Evolutionary conservation across 2,329 filamentous ascomycete genomes (phyloP), one percentile per base, ranked within the genome.

Genomic region (Apiospora marii): DNA sequence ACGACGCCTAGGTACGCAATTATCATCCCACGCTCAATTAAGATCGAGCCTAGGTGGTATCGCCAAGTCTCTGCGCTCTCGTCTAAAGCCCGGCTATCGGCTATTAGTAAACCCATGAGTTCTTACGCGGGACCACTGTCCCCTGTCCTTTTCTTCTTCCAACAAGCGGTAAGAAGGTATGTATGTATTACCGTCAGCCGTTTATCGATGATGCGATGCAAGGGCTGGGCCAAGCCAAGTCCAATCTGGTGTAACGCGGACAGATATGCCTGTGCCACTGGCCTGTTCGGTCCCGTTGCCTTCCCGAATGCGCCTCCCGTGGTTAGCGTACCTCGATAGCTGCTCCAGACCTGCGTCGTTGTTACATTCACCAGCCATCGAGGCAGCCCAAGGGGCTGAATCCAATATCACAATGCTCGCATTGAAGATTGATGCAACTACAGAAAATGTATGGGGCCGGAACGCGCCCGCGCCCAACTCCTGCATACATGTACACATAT

Each of bases 171-270:
- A 64, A 64, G 27, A 30, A 30, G 27, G 58, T 12, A 51, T 8
- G 4, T 3, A 51, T 14, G n/a, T 27, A 51, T 13, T 51, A 5
- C 48, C 6, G 22, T n/a, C 6, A 48, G 8, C 53, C 53, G 53
- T 41, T 64, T n/a, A 64, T 24, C 58, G 58, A 64, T 41, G 19
- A 41, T 64, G 22, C n/a, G 58, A 64, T 41, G 58, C 58, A 64
- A 64, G 58, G 58, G 58, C 58, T 64, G 58, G 58, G 58, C 58
- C 8, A 41, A 41, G 58, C 58, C 58, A 41, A 61, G 58, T 41
- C 58, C 58, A 64, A 64, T 64, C 58, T 64, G 58, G 58, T 64
- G 58, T 64, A 64, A 64, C 58, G 58, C 34, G 10, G 58, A 12
- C 58, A 64, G 34, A 41, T 16, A 41, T 16, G 58, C 22, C 34